Conservation (phyloP, 805 yeast genomes). For the Schwanniomyces occidentalis region DNA sequence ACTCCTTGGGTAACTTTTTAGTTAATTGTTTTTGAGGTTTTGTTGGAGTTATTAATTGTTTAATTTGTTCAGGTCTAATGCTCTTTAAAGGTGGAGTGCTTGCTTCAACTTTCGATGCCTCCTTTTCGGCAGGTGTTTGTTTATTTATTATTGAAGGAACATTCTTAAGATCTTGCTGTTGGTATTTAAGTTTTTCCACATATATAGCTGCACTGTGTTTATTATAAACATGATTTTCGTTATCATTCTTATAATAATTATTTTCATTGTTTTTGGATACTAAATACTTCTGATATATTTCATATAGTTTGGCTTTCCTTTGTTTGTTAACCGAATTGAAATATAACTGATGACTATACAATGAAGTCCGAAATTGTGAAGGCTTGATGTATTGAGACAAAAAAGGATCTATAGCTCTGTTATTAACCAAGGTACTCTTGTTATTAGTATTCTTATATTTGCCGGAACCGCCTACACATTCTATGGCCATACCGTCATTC, state of each 20-base stretch:
- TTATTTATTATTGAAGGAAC: too few relatives aligned
- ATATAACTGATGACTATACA: constrained; percentile 18
- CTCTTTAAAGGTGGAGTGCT: constrained; percentile 1
- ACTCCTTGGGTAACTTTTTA: constrained; percentile 29
- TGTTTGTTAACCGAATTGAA: constrained; percentile 18
- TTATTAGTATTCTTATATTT: too few relatives aligned
- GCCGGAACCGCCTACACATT: too few relatives aligned
- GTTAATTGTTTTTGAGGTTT: constrained; percentile 2
- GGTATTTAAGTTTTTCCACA: too few relatives aligned
- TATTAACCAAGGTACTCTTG: too few relatives aligned
- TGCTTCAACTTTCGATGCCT: too few relatives aligned
- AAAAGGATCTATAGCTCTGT: constrained; percentile 16
- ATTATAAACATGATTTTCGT: too few relatives aligned
- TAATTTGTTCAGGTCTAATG: background rate
- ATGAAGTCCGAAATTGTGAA: constrained; percentile 11
- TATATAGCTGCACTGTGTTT: too few relatives aligned
- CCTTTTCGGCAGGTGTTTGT: too few relatives aligned
- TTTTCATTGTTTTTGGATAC: constrained; percentile 5
- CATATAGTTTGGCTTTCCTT: constrained; percentile 19
- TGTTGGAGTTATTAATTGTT: background rate
- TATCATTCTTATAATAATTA: too few relatives aligned
- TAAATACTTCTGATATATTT: constrained; percentile 24
- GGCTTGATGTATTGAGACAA: constrained; percentile 21
- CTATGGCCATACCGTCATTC: too few relatives aligned
- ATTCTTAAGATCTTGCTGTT: too few relatives aligned